Conservation (phyloP, 768 basidiomycete genomes). For the Postia placenta region DNA sequence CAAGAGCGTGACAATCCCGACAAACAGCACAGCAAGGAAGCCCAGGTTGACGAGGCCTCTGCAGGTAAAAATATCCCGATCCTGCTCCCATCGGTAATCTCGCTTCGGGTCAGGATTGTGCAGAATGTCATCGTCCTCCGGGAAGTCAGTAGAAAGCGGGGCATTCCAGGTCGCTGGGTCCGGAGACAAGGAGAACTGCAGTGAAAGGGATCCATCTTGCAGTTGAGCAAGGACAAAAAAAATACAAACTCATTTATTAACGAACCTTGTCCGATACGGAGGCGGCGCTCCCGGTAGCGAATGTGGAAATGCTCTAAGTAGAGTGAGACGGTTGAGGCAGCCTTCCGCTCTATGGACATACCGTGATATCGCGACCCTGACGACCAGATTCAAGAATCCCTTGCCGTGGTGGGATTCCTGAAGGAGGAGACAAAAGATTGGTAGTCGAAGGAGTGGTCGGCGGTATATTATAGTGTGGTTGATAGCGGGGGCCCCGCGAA, state of each 20-base stretch:
- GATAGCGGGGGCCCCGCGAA: background rate
- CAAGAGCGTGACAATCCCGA: slow-evolving; percentile 51
- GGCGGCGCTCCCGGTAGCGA: too few species aligned
- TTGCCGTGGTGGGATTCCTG: background rate
- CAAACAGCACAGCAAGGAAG: slow-evolving; percentile 50
- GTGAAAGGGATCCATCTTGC: too few species aligned
- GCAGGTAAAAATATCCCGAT: slow-evolving; percentile 37
- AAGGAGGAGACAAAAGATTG: background rate
- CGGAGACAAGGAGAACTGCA: slow-evolving; percentile 65
- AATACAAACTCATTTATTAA: too few species aligned
- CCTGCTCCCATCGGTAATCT: slow-evolving; percentile 7
- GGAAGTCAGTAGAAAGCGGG: slow-evolving; percentile 40
- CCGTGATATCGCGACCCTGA: too few species aligned
- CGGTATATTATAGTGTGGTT: background rate
- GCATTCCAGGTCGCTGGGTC: slow-evolving; percentile 68
- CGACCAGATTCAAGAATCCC: background rate
- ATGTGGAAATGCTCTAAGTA: too few species aligned
- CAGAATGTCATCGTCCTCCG: slow-evolving; percentile 64
- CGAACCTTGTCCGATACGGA: too few species aligned
- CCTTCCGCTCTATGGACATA: too few species aligned
- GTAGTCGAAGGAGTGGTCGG: slow-evolving; percentile 1
- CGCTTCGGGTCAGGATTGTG: slow-evolving; percentile 51
- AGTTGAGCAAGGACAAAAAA: too few species aligned
- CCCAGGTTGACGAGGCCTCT: slow-evolving; percentile 69
- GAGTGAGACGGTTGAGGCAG: too few species aligned